phyloP scores from a whole-genome alignment of 768 basidiomycete species.

The Candolleomyces aberdarensis region DNA sequence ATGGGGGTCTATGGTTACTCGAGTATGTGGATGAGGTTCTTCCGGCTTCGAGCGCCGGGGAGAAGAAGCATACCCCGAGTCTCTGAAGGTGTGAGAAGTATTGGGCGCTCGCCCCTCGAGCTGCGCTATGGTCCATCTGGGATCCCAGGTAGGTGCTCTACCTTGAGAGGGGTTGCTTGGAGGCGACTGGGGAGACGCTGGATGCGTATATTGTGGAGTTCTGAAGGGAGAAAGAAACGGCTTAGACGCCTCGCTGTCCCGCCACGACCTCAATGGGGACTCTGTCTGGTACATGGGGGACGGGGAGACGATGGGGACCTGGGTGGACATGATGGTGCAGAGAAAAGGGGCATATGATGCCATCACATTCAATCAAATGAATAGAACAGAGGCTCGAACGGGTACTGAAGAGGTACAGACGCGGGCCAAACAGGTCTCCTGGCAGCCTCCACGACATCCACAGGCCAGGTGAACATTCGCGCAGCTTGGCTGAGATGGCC shows the following conservation, averaged over 20 bases:
- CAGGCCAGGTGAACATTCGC: no score
- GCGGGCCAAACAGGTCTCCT: no score
- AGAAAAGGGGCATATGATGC: background rate
- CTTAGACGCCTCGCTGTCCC: background rate
- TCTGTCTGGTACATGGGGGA: slow-evolving; percentile 4
- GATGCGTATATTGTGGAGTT: background rate
- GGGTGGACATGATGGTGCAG: slow-evolving; percentile 1
- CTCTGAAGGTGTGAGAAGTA: background rate
- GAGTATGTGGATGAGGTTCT: background rate
- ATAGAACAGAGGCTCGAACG: background rate
- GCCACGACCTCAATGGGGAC: background rate
- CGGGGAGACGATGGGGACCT: background rate
- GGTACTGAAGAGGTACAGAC: no score
- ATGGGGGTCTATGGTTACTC: no score
- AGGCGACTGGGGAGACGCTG: background rate
- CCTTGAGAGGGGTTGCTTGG: background rate
- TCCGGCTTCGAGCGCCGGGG: background rate
- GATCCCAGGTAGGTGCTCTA: background rate
- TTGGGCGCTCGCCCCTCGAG: background rate
- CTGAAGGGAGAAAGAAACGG: background rate
- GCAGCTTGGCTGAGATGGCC: no score
- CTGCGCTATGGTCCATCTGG: background rate
- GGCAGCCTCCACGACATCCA: no score
- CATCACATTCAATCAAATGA: background rate
- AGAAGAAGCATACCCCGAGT: slow-evolving; percentile 1